phyloP scores from a whole-genome alignment of 2,329 filamentous ascomycete species.

The Parafenestella ontariensis region DNA sequence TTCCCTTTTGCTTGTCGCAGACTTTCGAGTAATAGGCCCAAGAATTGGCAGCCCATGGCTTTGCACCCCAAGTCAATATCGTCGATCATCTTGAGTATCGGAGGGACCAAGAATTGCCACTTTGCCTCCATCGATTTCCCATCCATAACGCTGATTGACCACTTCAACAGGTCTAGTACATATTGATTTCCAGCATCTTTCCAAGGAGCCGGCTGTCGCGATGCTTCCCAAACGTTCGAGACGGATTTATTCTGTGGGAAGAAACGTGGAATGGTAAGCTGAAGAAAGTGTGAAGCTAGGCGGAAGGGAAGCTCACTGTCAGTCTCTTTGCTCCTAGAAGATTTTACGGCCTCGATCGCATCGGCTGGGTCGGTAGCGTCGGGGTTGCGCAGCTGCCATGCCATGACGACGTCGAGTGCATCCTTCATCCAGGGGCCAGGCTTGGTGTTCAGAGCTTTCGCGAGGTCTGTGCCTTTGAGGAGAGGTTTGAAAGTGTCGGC shows the following conservation, averaged over 20 bases:
- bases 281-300: conserved; percentile 64
- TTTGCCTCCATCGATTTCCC: conserved; percentile 60
- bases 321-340: conserved; percentile 52
- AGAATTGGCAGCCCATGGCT: conserved; percentile 62
- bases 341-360: conserved; percentile 56
- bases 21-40: conserved; percentile 62
- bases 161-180: conserved; percentile 65
- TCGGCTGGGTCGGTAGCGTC: conserved; percentile 62
- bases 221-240: conserved; percentile 60
- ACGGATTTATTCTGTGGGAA: conserved; percentile 57
- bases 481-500: conserved; percentile 58
- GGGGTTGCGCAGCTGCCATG: conserved; percentile 88
- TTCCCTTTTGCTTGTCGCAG: conserved; percentile 1
- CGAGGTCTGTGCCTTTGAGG: conserved; percentile 77
- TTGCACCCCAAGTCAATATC: conserved; percentile 64
- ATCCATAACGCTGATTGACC: conserved; percentile 62
- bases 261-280: conserved; percentile 69
- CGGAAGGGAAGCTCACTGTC: conserved; percentile 59
- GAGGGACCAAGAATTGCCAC: conserved; percentile 75
- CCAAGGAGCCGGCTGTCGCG: conserved; percentile 65
- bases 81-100: conserved; percentile 73
- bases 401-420: conserved; percentile 79
- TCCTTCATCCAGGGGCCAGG: conserved; percentile 85
- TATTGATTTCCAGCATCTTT: conserved; percentile 60
- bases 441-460: conserved; percentile 68